phyloP scores from a whole-genome alignment of 805 yeast genomes.

The Saccharomyces mikatae region DNA sequence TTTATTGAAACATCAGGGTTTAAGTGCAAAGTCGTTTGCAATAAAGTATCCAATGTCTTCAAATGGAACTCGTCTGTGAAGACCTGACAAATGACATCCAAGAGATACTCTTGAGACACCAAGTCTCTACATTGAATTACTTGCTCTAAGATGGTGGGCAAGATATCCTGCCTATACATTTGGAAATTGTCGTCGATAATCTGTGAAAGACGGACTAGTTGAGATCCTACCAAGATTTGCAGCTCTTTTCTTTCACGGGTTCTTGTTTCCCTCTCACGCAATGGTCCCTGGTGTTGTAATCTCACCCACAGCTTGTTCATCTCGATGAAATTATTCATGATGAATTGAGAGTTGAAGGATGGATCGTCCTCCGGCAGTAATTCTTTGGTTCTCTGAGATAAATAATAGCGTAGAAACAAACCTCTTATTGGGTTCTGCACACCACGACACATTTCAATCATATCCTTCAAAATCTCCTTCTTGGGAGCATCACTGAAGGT shows the following conservation, averaged over 20 bases:
- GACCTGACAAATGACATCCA: constrained; percentile 87
- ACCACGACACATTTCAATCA: constrained; percentile 97
- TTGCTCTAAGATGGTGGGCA: constrained; percentile 82
- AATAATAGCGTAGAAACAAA: constrained; percentile 77
- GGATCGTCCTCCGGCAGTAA: constrained; percentile 25
- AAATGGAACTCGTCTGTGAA: constrained; percentile 91
- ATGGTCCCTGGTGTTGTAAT: constrained; percentile 89
- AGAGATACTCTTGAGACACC: constrained; percentile 83
- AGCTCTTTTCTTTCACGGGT: constrained; percentile 77
- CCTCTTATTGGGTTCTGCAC: constrained; percentile 95
- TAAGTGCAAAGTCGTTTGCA: constrained; percentile 57
- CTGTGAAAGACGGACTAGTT: constrained; percentile 81
- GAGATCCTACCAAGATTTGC: constrained; percentile 87
- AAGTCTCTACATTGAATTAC: constrained; percentile 86
- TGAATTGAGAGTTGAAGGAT: constrained; percentile 50
- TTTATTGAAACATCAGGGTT: constrained; percentile 64
- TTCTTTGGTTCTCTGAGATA: constrained; percentile 70
- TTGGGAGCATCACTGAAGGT: constrained; percentile 68
- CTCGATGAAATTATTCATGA: constrained; percentile 82
- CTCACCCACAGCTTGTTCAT: constrained; percentile 98
- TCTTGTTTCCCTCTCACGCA: constrained; percentile 69
- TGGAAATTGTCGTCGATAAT: constrained; percentile 61
- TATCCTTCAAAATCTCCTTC: constrained; percentile 82
- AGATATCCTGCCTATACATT: constrained; percentile 41
- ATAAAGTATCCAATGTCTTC: constrained; percentile 56